phyloP scores from a whole-genome alignment of 306 rosid genomes.

The Quercus engelmannii region DNA sequence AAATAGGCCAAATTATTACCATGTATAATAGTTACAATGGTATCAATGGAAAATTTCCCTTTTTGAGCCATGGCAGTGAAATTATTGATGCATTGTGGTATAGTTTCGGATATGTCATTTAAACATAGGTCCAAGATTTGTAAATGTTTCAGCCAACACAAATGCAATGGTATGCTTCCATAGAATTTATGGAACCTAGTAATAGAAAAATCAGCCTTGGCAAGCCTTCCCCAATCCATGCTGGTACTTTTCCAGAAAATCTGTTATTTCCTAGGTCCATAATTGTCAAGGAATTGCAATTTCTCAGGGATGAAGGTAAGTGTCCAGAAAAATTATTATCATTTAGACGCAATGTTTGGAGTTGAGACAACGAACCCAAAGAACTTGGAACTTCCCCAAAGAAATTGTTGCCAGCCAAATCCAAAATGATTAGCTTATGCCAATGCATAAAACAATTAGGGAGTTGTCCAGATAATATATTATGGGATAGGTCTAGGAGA shows the following conservation, averaged over 20 bases:
- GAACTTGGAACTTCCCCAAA: neutral
- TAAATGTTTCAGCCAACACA: neutral
- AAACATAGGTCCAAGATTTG: conserved; percentile 11
- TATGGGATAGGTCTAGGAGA: neutral
- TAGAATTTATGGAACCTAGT: neutral
- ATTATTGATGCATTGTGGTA: conserved; percentile 12
- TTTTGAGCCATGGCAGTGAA: neutral
- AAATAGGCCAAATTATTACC: neutral
- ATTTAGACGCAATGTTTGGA: neutral
- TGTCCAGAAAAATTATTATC: neutral
- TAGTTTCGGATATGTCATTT: neutral
- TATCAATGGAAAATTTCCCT: neutral
- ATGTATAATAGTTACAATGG: neutral
- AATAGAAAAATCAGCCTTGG: conserved; percentile 12
- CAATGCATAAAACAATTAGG: neutral
- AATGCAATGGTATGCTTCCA: conserved; percentile 16
- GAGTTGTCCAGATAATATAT: neutral
- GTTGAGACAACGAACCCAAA: neutral
- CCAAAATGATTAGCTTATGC: neutral
- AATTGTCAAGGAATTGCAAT: neutral
- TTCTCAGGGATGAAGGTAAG: too few relatives aligned
- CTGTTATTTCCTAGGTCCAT: conserved; percentile 30
- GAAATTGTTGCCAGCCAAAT: neutral
- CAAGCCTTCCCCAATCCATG: conserved; percentile 11
- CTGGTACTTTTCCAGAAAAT: conserved; percentile 25